A percentile compares a stretch with the other conserved stretches of the same genome.
These are phyloP conservation scores for Solanum hybrid DNA, from an alignment of 305 asterid genomes.

Conservation along the genomic window DNA sequence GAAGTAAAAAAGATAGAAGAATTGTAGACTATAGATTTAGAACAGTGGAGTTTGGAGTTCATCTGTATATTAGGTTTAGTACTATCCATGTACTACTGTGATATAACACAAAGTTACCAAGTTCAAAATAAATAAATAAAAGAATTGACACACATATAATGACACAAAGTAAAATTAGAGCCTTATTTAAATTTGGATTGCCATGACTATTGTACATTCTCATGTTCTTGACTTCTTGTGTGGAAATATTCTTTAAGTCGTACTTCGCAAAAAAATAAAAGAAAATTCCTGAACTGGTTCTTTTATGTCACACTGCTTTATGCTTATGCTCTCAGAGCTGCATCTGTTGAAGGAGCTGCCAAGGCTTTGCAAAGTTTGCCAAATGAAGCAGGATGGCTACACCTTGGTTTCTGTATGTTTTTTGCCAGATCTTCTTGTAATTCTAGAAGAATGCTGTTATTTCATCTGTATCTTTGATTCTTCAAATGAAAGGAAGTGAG, in stretches of 20 bases:
- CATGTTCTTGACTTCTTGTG: background rate
- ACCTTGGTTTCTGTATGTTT: conserved; percentile 65
- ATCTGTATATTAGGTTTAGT: background rate
- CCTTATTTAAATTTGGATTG: conserved; percentile 1
- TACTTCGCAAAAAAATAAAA: background rate
- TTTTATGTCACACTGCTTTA: conserved; percentile 4
- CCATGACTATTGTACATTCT: background rate
- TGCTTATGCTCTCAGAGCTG: conserved; percentile 53
- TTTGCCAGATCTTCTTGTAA: background rate
- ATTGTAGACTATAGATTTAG: background rate
- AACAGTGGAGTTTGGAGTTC: background rate
- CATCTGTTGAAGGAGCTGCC: conserved; percentile 73
- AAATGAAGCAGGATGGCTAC: conserved; percentile 71
- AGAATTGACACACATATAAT: background rate
- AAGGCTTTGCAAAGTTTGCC: conserved; percentile 71
- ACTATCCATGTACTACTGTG: background rate
- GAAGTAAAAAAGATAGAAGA: background rate
- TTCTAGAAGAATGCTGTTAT: background rate
- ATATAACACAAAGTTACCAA: background rate
- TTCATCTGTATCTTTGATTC: conserved; percentile 7
- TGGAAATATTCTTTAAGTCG: background rate
- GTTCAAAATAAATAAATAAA: background rate
- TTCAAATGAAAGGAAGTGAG: background rate
- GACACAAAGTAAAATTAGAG: background rate
- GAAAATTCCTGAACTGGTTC: background rate